phyloP scores from a whole-genome alignment of 2,329 filamentous ascomycete species.

The Fusarium anguioides region DNA sequence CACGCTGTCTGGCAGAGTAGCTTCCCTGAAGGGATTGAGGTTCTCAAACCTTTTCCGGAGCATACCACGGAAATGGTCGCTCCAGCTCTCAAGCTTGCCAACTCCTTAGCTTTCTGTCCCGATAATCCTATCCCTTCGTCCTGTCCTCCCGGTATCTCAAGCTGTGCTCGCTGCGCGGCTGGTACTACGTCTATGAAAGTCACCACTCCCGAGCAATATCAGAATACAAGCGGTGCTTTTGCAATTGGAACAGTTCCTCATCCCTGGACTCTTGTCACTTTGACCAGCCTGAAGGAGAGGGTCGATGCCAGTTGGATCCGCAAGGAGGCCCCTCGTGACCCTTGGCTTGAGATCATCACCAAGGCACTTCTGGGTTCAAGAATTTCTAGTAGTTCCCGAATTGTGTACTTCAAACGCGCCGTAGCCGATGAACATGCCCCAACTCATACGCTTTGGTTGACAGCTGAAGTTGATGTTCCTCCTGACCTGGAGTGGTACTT shows the following conservation, averaged over 20 bases:
- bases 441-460: slow-evolving; percentile 81
- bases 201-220: slow-evolving; percentile 73
- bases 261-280: slow-evolving; percentile 82
- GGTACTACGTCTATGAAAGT: slow-evolving; percentile 73
- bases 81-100: slow-evolving; percentile 77
- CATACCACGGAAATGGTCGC: slow-evolving; percentile 79
- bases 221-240: slow-evolving; percentile 78
- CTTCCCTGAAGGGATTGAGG: slow-evolving; percentile 80
- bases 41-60: slow-evolving; percentile 81
- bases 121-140: slow-evolving; percentile 77
- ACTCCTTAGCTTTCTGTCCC: slow-evolving; percentile 80
- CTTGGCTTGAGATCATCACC: slow-evolving; percentile 80
- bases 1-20: slow-evolving; percentile 86
- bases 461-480: slow-evolving; percentile 72
- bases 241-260: slow-evolving; percentile 91
- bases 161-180: slow-evolving; percentile 77
- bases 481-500: slow-evolving; percentile 89
- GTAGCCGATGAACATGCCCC: slow-evolving; percentile 76
- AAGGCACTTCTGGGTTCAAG: slow-evolving; percentile 73
- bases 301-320: slow-evolving; percentile 74
- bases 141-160: slow-evolving; percentile 83
- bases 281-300: slow-evolving; percentile 70
- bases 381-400: slow-evolving; percentile 69
- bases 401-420: slow-evolving; percentile 82
- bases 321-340: slow-evolving; percentile 76